phyloP scores from a whole-genome alignment of 2,329 filamentous ascomycete species.

The Monilinia fructigena region DNA sequence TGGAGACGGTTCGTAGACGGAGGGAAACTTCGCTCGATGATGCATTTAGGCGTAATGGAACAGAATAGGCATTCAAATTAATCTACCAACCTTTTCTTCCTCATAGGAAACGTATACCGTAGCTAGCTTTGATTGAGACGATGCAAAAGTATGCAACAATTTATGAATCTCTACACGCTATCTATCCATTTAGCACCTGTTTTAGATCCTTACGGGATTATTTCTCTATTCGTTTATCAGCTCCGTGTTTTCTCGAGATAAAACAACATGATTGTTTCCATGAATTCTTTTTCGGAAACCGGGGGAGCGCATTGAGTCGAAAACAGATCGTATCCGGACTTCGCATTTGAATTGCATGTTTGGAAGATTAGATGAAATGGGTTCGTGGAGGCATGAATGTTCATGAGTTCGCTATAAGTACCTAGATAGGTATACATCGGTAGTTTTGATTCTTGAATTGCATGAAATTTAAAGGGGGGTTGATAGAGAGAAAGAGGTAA shows the following conservation, averaged over 20 bases:
- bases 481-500: too few relatives aligned
- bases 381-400: neutral
- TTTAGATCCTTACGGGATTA: neutral
- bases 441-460: too few relatives aligned
- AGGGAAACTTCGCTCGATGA: neutral
- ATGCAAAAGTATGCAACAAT: neutral
- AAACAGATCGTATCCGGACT: too few relatives aligned
- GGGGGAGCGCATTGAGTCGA: too few relatives aligned
- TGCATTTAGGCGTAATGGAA: conserved; percentile 1
- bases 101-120: neutral
- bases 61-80: neutral
- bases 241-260: too few relatives aligned
- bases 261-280: too few relatives aligned
- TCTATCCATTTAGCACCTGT: neutral
- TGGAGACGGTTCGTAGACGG: neutral
- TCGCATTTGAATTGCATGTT: neutral
- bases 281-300: too few relatives aligned
- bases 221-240: too few relatives aligned
- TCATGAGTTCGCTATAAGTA: too few relatives aligned
- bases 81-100: neutral
- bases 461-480: too few relatives aligned
- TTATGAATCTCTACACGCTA: neutral
- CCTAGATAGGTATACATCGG: too few relatives aligned
- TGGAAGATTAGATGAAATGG: neutral
- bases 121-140: neutral